These are phyloP conservation scores for Solanum medicagineum DNA, from an alignment of 257 asterid species.

Conservation along the genomic window DNA sequence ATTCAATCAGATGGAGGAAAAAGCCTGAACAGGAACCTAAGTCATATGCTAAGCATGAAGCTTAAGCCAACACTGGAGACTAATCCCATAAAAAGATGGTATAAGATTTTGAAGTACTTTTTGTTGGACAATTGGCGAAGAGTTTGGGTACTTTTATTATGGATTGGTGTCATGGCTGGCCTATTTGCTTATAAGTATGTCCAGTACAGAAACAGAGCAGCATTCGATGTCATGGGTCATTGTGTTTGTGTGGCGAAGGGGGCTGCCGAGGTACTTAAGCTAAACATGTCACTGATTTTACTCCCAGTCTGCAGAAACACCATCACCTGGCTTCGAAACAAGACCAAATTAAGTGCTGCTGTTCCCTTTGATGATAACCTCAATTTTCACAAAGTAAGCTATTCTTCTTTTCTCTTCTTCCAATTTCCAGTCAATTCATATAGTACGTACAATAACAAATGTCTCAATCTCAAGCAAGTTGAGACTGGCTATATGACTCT, in stretches of 20 bases:
- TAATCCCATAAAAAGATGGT: slow-evolving; percentile 32
- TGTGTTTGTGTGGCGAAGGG: slow-evolving; percentile 93
- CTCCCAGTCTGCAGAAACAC: slow-evolving; percentile 85
- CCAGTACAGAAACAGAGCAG: slow-evolving; percentile 45
- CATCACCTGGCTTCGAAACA: slow-evolving; percentile 86
- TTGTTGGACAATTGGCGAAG: slow-evolving; percentile 83
- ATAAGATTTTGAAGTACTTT: slow-evolving; percentile 39
- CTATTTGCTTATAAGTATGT: slow-evolving; percentile 64
- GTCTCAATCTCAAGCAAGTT: neutral
- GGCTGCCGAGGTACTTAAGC: slow-evolving; percentile 83
- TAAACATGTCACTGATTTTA: slow-evolving; percentile 80
- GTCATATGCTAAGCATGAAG: slow-evolving; percentile 78
- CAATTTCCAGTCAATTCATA: neutral
- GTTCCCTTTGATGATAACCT: slow-evolving; percentile 83
- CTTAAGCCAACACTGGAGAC: slow-evolving; percentile 48
- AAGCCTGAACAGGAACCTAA: slow-evolving; percentile 47
- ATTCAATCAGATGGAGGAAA: slow-evolving; percentile 29
- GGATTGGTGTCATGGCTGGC: slow-evolving; percentile 82
- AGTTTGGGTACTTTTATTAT: slow-evolving; percentile 73
- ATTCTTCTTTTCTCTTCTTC: neutral
- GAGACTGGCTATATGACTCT: neutral
- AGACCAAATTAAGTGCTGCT: slow-evolving; percentile 41
- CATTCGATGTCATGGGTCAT: slow-evolving; percentile 54
- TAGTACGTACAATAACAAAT: neutral
- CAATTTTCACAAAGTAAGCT: slow-evolving; percentile 65